Evolutionary conservation across 192 early-diverging fungal species (phyloP).

Genomic region (Backusella liffmaniae): DNA sequence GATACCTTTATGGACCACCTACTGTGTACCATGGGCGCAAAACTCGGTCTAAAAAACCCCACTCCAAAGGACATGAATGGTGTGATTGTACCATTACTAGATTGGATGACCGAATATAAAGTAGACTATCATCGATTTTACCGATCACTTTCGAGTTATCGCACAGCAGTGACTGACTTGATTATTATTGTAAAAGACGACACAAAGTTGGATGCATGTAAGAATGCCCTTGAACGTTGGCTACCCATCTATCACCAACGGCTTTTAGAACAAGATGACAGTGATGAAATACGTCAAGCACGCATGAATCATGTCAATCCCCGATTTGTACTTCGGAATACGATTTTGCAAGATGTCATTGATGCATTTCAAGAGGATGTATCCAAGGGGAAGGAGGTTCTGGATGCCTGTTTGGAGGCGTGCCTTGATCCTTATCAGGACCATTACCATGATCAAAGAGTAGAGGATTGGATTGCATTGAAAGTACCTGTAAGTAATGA

Average conservation of each 20-base stretch:
- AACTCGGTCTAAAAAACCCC: conserved; percentile 44
- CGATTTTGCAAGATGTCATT: conserved; percentile 70
- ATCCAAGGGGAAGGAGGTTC: conserved; percentile 34
- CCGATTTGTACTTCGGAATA: conserved; percentile 73
- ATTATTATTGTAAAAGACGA: conserved; percentile 32
- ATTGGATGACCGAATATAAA: conserved; percentile 56
- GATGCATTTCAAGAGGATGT: conserved; percentile 42
- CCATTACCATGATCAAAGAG: conserved; percentile 19
- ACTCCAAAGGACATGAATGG: conserved; percentile 35
- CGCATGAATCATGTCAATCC: conserved; percentile 75
- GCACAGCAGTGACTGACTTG: conserved; percentile 17
- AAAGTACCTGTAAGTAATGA: conserved; percentile 27
- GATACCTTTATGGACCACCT: conserved; percentile 50
- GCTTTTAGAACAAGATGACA: conserved; percentile 29
- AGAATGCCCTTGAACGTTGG: conserved; percentile 48
- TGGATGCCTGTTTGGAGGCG: conserved; percentile 45
- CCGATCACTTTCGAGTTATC: conserved; percentile 59
- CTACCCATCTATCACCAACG: conserved; percentile 55
- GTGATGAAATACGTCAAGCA: conserved; percentile 30
- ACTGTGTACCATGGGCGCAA: conserved; percentile 57
- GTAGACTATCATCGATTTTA: conserved; percentile 80
- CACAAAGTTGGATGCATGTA: conserved; percentile 26
- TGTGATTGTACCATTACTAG: conserved; percentile 64
- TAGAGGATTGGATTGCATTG: conserved; percentile 22
- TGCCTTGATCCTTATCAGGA: conserved; percentile 58